Base-by-base conservation (phyloP, 1,284 basidiomycete species). In the Ceratobasidium sp. region DNA sequence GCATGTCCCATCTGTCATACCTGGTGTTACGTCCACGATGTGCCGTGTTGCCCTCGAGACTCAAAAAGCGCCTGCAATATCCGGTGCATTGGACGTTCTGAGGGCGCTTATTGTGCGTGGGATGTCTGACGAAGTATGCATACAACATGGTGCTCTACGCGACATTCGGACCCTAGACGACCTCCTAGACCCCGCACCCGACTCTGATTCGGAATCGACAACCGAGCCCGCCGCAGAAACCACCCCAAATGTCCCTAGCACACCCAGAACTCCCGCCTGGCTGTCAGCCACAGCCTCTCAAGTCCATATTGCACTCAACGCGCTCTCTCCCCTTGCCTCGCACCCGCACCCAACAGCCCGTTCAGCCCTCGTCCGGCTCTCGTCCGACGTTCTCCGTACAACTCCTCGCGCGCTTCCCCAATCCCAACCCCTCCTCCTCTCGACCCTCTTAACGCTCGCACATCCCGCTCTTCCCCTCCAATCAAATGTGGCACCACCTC, bases 11-110 rank as follows among this genome's bases (percentile, higher is more conserved):
- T 89, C 92, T 7, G 85, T 97, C 22, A 84, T 97, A 29, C 96
- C 96, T 0, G 95, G 96, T 1, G 86, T 93, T 17, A 86, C 94
- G 64, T 96, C 93, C 79, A 83, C 86, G 17, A 91, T 92, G 87
- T 87, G 88, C 50, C 93, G 91, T 78, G 81, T 93, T 19, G 87
- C 91, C 14, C 83, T 91, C 0, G 91, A 87, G 7, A 47, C 6
- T 84, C 83, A 19, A 84, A 87, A 77, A 87, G 88, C 83, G 86
- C 90, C 71, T 86, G 84, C 90, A 36, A 90, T 92, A 48, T 87
- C 90, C 15, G 84, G 83, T 3, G 85, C 89, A 19, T 84, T 96
- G 11, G 80, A 83, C 5, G 86, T 89, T 11, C 86, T 94, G 82
- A 86, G 89, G 74, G 81, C 84, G 8, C 83, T 87, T 27, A 85